Conservation (phyloP, 1,284 basidiomycete species). For the Cutaneotrichosporon sp. region DNA sequence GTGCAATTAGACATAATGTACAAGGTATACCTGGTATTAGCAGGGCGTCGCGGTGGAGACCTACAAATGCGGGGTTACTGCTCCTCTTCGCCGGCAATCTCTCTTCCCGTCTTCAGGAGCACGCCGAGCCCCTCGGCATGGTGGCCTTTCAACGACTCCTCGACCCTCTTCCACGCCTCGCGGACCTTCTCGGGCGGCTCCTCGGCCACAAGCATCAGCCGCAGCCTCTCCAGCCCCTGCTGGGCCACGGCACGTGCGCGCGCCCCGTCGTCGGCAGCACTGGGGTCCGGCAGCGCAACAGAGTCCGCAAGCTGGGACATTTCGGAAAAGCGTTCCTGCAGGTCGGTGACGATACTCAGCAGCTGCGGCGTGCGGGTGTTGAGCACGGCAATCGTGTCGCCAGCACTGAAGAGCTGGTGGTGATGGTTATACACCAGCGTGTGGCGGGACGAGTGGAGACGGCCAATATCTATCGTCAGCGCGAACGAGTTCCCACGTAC, state of each 20-base stretch:
- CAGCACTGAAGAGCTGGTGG: conserved; percentile 48
- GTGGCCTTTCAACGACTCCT: not conserved
- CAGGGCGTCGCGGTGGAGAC: not conserved
- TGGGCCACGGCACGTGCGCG: conserved; percentile 5
- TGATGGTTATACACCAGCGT: conserved; percentile 49
- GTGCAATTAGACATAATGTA: not conserved
- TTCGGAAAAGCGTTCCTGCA: conserved; percentile 46
- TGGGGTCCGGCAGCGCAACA: conserved; percentile 29
- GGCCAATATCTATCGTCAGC: conserved; percentile 36
- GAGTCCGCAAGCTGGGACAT: conserved; percentile 44
- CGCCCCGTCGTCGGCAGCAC: not conserved
- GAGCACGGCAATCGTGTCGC: conserved; percentile 44
- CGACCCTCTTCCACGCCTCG: conserved; percentile 7
- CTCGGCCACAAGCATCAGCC: conserved; percentile 33
- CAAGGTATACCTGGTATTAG: not conserved
- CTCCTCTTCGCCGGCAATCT: conserved; percentile 4
- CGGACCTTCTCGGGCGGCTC: conserved; percentile 11
- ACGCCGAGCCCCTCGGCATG: conserved; percentile 3
- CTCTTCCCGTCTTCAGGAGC: conserved; percentile 10
- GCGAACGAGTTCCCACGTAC: conserved; percentile 18
- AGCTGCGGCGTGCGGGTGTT: conserved; percentile 47
- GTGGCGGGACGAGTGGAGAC: conserved; percentile 43
- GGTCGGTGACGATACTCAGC: conserved; percentile 40
- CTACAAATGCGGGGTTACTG: not conserved
- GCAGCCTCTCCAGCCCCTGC: conserved; percentile 22